Percentiles rank a stretch among this genome's conserved stretches.
These are phyloP conservation scores for Pinus taeda DNA, from an alignment of 75 land plant species.

Conservation along the genomic window DNA sequence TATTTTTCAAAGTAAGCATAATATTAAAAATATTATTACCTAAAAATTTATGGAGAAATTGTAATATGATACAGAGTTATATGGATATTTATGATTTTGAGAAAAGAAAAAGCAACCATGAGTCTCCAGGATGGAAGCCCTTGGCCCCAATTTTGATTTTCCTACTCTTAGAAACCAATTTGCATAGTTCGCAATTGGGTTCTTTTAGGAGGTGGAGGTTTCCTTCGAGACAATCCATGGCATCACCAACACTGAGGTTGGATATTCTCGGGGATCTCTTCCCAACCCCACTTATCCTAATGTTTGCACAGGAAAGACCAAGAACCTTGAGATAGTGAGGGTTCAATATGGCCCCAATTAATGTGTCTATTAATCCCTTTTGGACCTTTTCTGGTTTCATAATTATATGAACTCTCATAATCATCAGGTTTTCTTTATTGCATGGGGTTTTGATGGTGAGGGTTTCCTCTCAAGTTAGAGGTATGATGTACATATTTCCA, in stretches of 20 bases:
- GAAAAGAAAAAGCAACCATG: too few species aligned
- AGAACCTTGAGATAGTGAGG: conserved; percentile 72
- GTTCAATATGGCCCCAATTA: conserved; percentile 60
- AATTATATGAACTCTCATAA: conserved; percentile 86
- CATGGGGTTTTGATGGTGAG: too few species aligned
- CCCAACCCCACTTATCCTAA: conserved; percentile 74
- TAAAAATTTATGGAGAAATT: too few species aligned
- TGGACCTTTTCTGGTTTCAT: conserved; percentile 70
- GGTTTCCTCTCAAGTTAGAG: too few species aligned
- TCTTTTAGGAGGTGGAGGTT: conserved; percentile 97
- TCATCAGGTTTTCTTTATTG: too few species aligned
- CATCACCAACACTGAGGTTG: too few species aligned
- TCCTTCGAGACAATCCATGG: conserved; percentile 87
- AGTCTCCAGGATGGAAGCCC: conserved; percentile 20
- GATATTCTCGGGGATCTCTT: conserved; percentile 63
- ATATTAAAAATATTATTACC: too few species aligned
- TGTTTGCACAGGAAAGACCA: conserved; percentile 67
- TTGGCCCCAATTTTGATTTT: conserved; percentile 73
- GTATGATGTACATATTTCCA: too few species aligned
- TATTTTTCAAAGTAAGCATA: too few species aligned
- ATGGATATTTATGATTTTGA: too few species aligned
- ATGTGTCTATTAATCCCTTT: conserved; percentile 56
- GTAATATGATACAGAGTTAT: too few species aligned
- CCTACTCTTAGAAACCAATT: conserved; percentile 62
- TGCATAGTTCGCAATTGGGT: conserved; percentile 86